Conservation (phyloP, 768 basidiomycete species). For the Xanthoconium purpureum region DNA sequence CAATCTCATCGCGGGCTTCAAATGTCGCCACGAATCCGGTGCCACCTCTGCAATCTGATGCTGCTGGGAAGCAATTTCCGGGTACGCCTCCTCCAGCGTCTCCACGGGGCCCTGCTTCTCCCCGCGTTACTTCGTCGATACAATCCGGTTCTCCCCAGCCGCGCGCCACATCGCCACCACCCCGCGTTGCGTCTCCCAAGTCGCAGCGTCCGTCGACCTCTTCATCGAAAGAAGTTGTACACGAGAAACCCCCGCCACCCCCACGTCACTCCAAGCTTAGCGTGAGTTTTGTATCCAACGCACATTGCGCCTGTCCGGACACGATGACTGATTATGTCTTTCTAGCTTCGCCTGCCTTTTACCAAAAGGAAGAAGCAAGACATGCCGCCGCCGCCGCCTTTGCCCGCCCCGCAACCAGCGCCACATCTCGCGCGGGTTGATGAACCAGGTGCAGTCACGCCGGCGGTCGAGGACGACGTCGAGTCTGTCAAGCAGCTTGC, state of each 20-base stretch:
- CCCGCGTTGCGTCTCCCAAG: conserved; percentile 54
- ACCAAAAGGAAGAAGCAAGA: conserved; percentile 71
- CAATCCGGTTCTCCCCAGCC: conserved; percentile 42
- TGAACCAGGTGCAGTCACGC: conserved; percentile 41
- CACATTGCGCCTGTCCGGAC: not conserved
- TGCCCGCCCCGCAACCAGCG: conserved; percentile 30
- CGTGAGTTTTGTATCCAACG: conserved; percentile 43
- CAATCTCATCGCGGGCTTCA: conserved; percentile 37
- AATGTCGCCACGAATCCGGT: conserved; percentile 27
- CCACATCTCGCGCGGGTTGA: conserved; percentile 45
- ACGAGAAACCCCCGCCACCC: conserved; percentile 54
- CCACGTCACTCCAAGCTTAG: conserved; percentile 71
- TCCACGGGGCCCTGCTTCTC: conserved; percentile 34
- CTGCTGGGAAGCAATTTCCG: conserved; percentile 33
- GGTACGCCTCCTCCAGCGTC: conserved; percentile 41
- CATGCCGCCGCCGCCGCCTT: conserved; percentile 43
- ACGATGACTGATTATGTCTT: conserved; percentile 9
- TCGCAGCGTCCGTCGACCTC: conserved; percentile 55
- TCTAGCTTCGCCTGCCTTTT: conserved; percentile 72
- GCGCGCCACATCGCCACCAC: conserved; percentile 45
- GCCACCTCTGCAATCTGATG: conserved; percentile 14
- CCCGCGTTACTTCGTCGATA: conserved; percentile 28
- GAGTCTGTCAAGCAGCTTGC: conserved; percentile 76
- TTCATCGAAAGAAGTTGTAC: conserved; percentile 46
- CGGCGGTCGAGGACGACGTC: conserved; percentile 67